A percentile compares a stretch with the other conserved stretches of the same genome.
Conservation (phyloP, 306 rosid genomes). For the Sesbania bispinosa region DNA sequence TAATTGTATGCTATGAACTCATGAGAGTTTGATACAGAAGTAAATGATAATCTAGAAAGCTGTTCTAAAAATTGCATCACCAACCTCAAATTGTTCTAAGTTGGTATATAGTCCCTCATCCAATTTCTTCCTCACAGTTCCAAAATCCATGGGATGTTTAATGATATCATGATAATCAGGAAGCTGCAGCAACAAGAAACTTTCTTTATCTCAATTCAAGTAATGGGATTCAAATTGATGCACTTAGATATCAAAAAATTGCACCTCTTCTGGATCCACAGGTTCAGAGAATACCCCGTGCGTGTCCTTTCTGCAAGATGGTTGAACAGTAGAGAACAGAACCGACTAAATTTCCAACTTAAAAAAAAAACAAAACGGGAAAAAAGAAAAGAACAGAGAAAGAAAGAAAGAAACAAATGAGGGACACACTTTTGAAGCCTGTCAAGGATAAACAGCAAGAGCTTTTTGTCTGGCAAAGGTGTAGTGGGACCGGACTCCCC, state of each 20-base stretch:
- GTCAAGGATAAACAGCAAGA: slow-evolving; percentile 95
- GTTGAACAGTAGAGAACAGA: slow-evolving; percentile 30
- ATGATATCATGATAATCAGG: slow-evolving; percentile 87
- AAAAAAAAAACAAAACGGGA: not conserved
- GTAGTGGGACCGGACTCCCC: slow-evolving; percentile 95
- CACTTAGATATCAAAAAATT: not conserved
- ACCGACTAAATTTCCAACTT: slow-evolving; percentile 29
- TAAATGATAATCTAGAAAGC: no score
- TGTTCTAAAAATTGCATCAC: slow-evolving; percentile 20
- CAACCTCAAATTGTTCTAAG: slow-evolving; percentile 85
- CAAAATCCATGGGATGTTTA: slow-evolving; percentile 85
- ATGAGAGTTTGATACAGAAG: not conserved
- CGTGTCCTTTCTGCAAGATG: slow-evolving; percentile 81
- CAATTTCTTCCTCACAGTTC: slow-evolving; percentile 71
- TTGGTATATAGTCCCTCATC: slow-evolving; percentile 59
- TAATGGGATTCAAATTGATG: not conserved
- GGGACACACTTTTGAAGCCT: slow-evolving; percentile 91
- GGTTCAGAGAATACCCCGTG: slow-evolving; percentile 93
- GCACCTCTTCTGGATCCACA: slow-evolving; percentile 91
- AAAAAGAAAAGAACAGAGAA: not conserved
- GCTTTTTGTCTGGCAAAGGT: slow-evolving; percentile 99
- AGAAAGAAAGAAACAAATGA: slow-evolving; percentile 32
- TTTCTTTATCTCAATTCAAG: slow-evolving; percentile 6
- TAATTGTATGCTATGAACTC: not conserved
- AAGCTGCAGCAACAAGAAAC: slow-evolving; percentile 54